These are phyloP conservation scores for Adansonia grandidieri DNA, from an alignment of 441 rosid species.

Conservation along the genomic window DNA sequence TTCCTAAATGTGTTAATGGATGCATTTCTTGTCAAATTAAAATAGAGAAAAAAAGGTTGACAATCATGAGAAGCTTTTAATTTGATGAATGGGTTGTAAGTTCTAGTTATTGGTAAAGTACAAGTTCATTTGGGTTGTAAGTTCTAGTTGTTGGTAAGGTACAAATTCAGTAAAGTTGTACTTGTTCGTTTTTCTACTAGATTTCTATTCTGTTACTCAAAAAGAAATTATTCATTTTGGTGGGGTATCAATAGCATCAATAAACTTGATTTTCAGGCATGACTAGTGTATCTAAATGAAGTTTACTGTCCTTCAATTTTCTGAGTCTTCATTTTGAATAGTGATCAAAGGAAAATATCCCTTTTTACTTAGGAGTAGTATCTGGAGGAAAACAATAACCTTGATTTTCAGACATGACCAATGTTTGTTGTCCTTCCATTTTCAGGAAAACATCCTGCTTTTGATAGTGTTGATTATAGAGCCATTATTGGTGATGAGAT, in stretches of 20 bases:
- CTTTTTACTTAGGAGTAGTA: background rate
- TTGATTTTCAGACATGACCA: background rate
- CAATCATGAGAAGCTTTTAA: conserved; percentile 1
- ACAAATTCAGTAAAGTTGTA: background rate
- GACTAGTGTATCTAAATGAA: background rate
- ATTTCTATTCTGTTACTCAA: conserved; percentile 1
- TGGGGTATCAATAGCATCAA: background rate
- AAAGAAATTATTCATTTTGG: background rate
- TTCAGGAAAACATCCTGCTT: background rate
- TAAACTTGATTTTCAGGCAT: background rate
- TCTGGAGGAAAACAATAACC: background rate
- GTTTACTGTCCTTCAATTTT: background rate
- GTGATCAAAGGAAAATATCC: background rate
- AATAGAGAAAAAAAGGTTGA: background rate
- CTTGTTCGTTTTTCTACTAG: background rate
- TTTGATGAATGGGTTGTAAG: background rate
- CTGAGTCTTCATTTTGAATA: background rate
- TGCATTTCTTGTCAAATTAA: background rate
- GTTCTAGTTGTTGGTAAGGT: background rate
- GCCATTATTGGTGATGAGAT: conserved; percentile 1
- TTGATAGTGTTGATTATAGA: background rate
- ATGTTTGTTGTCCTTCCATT: background rate
- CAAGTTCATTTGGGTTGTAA: background rate
- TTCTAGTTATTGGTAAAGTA: background rate
- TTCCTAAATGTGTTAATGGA: background rate